phyloP scores from a whole-genome alignment of 441 rosid species.

The Euphorbia corollata region DNA sequence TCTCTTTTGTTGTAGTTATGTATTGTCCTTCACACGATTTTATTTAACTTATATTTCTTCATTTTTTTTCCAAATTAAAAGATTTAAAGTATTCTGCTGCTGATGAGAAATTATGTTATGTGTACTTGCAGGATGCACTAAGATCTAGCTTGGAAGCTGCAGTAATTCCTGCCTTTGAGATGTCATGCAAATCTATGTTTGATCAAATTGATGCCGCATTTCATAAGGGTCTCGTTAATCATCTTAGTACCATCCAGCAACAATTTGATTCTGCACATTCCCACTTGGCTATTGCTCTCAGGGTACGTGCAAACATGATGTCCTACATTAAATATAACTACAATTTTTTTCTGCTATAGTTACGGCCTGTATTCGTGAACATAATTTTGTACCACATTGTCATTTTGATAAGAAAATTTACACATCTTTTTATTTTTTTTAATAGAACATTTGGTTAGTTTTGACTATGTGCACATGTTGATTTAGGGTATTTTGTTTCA shows the following conservation, averaged over 20 bases:
- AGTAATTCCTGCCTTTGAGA: conserved; percentile 67
- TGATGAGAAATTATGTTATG: conserved; percentile 11
- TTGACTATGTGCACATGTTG: conserved; percentile 1
- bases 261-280: conserved; percentile 58
- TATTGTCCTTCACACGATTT: not conserved
- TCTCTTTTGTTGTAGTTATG: not conserved
- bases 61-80: not conserved
- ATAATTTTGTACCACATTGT: not conserved
- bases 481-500: not conserved
- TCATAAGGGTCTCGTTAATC: conserved; percentile 49
- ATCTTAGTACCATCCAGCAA: conserved; percentile 48
- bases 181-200: conserved; percentile 74
- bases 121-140: conserved; percentile 50
- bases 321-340: not conserved
- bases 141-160: conserved; percentile 62
- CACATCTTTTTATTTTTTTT: not conserved
- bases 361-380: not conserved
- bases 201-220: conserved; percentile 64
- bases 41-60: not conserved
- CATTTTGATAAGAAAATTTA: not conserved
- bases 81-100: not conserved
- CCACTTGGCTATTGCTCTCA: conserved; percentile 45
- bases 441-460: not conserved
- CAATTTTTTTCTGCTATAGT: not conserved
- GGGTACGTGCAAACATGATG: conserved; percentile 35